Base-by-base conservation (phyloP, 495 filamentous ascomycete species). In the Penicillium nucicola region DNA sequence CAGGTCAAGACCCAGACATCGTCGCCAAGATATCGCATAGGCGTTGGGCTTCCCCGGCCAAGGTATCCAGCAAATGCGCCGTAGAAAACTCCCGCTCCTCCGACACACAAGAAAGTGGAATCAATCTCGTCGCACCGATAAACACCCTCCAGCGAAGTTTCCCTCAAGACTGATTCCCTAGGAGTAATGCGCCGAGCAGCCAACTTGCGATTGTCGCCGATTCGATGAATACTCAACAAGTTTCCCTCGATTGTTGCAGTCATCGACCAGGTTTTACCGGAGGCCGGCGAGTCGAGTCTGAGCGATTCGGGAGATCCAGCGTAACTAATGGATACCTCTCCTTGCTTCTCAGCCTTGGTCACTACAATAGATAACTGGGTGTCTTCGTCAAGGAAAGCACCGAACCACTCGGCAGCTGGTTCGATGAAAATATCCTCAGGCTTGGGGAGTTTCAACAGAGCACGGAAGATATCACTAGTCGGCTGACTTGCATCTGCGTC, bases 21-120 rank as follows among this genome's bases (percentile, higher is more conserved):
- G 17, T 57, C 51, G 3, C 59, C 65, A 5, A 70, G 43, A 40
- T 61, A 69, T 11, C 39, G 42, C 57, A 70, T 60, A 0, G 53
- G 48, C 13, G 55, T 54, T 5, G 42, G 49, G 4, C 53, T 45
- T n/a, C 67, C 65, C 3, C 45, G 34, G 5, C 67, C 67, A 12
- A 70, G 48, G 35, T 55, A 70, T 9, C 67, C 67, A 31, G 67
- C 61, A 37, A 70, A 67, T 5, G 35, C 30, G 0, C 67, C 67
- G 32, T 70, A 70, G 7, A 70, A 23, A 42, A 68, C 51, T 1
- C 50, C 63, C 10, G 54, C 53, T 11, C 45, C 42, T 1, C 67
- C 67, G 15, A 23, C 40, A 23, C 65, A 68, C 31, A 62, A 61
- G 45, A 70, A 69, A 3, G 58, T 61, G 13, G 65, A 70, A 0